A percentile compares a stretch with the other conserved stretches of the same genome.
phyloP scores from a whole-genome alignment of 2,329 filamentous ascomycete species.

The Aureobasidium subglaciale region DNA sequence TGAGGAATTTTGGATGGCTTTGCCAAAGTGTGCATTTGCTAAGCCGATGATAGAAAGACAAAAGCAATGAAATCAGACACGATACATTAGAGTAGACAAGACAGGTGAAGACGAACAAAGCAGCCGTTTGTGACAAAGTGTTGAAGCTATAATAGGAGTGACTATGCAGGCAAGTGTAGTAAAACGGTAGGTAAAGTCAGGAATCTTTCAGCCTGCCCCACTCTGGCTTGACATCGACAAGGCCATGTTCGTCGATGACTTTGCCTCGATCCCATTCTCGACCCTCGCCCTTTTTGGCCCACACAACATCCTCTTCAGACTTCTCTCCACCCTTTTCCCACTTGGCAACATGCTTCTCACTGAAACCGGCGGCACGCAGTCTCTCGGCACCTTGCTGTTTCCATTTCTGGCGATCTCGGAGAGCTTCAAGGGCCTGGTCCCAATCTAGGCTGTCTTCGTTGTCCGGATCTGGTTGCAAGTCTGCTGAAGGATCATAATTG shows the following conservation, averaged over 20 bases:
- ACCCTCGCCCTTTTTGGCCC: slow-evolving; percentile 41
- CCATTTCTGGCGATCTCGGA: slow-evolving; percentile 74
- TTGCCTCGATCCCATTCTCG: slow-evolving; percentile 65
- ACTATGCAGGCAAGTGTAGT: too few relatives aligned
- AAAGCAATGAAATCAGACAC: too few relatives aligned
- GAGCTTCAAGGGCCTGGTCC: slow-evolving; percentile 71
- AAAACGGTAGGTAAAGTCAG: not conserved
- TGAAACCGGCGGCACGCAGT: slow-evolving; percentile 70
- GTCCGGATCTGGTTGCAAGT: slow-evolving; percentile 33
- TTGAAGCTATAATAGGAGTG: too few relatives aligned
- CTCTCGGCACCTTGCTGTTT: slow-evolving; percentile 67
- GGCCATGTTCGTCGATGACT: slow-evolving; percentile 45
- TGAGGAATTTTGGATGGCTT: not conserved
- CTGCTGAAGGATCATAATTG: slow-evolving; percentile 52
- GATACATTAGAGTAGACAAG: slow-evolving; percentile 9
- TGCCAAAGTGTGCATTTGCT: not conserved
- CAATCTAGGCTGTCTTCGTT: slow-evolving; percentile 53
- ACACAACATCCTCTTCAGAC: slow-evolving; percentile 42
- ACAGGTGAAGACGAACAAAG: too few relatives aligned
- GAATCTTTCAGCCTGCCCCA: slow-evolving; percentile 15
- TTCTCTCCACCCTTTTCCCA: slow-evolving; percentile 62
- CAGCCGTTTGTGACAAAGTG: too few relatives aligned
- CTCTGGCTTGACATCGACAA: slow-evolving; percentile 11
- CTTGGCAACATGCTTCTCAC: slow-evolving; percentile 63
- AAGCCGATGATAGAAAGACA: not conserved